Evolutionary conservation across 305 asterid species (phyloP).

Genomic region (Plantago coronopus): DNA sequence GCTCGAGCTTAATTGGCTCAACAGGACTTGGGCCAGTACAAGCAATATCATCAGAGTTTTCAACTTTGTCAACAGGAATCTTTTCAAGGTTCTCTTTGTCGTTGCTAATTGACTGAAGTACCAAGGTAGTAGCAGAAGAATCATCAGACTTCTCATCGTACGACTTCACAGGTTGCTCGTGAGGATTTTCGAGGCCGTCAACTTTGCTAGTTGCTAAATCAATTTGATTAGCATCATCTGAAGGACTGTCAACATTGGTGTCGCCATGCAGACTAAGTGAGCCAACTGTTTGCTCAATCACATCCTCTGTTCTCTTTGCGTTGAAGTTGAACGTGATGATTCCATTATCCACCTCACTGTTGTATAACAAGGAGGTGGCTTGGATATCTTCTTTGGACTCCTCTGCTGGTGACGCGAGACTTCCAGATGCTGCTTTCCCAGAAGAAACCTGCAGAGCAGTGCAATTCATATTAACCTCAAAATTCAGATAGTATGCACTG

Average conservation of each 20-base stretch:
- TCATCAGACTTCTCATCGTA: conserved; percentile 17
- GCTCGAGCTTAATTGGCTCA: conserved; percentile 23
- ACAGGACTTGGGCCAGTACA: conserved; percentile 15
- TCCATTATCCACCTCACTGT: conserved; percentile 46
- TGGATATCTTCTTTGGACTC: conserved; percentile 32
- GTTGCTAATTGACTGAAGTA: conserved; percentile 7
- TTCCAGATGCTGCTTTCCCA: conserved; percentile 28
- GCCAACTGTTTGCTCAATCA: conserved; percentile 19
- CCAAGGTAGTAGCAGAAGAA: conserved; percentile 17
- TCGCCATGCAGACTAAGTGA: conserved; percentile 13
- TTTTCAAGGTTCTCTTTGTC: conserved; percentile 11
- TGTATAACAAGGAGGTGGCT: conserved; percentile 26
- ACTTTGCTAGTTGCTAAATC: conserved; percentile 17
- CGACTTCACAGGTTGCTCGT: conserved; percentile 14
- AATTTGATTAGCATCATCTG: conserved; percentile 27
- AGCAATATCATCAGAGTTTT: conserved; percentile 11
- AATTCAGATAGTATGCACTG: neutral
- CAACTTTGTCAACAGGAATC: conserved; percentile 7
- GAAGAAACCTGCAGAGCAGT: conserved; percentile 33
- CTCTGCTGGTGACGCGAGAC: conserved; percentile 27
- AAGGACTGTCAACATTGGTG: conserved; percentile 21
- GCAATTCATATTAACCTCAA: conserved; percentile 11
- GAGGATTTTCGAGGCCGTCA: conserved; percentile 11
- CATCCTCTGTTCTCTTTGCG: conserved; percentile 22
- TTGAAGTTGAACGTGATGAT: conserved; percentile 54